Conservation (phyloP, 2,329 filamentous ascomycete genomes). For the Polytolypa hystricis region DNA sequence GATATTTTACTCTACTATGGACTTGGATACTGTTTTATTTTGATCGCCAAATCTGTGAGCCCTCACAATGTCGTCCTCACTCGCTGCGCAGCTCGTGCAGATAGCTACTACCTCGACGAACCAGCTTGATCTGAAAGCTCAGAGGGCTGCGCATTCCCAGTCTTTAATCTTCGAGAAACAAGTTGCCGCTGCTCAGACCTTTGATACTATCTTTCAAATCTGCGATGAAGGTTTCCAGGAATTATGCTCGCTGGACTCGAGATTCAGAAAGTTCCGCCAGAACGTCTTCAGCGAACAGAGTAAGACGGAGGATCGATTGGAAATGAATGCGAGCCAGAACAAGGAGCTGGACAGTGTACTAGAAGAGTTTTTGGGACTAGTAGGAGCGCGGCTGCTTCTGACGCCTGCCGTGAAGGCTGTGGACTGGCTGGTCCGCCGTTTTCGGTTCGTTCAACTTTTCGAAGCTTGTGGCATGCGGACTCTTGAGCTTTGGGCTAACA, state of each 20-base stretch:
- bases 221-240: constrained; percentile 87
- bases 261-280: constrained; percentile 62
- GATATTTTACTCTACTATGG: too few relatives aligned
- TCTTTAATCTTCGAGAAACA: constrained; percentile 87
- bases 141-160: constrained; percentile 83
- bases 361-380: constrained; percentile 71
- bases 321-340: constrained; percentile 75
- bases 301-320: constrained; percentile 72
- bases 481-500: not conserved
- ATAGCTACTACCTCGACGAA: constrained; percentile 84
- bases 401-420: constrained; percentile 82
- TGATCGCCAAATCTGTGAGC: not conserved
- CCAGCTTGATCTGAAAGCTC: constrained; percentile 83
- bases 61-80: constrained; percentile 62
- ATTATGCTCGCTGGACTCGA: constrained; percentile 71
- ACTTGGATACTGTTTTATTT: constrained; percentile 4
- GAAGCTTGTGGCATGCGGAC: not conserved
- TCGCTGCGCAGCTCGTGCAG: constrained; percentile 87
- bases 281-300: constrained; percentile 92
- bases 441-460: constrained; percentile 50
- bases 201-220: constrained; percentile 75
- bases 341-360: constrained; percentile 65
- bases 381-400: constrained; percentile 64
- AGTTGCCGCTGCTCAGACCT: constrained; percentile 77
- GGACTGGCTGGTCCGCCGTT: constrained; percentile 89